Conservation (phyloP, 805 yeast genomes). For the Metschnikowia cubensis region DNA sequence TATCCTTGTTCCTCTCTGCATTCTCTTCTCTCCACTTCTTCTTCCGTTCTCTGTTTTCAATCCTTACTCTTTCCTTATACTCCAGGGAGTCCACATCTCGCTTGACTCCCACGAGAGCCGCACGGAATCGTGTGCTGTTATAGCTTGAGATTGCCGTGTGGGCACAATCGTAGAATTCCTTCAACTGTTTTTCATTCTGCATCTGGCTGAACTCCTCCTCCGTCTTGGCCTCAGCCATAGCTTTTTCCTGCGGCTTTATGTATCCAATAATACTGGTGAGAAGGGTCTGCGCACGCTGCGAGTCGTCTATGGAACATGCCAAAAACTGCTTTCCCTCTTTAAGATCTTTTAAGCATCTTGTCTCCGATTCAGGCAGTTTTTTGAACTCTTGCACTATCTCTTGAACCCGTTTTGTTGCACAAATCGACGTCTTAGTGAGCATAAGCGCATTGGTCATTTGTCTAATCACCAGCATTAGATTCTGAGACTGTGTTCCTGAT, state of each 20-base stretch:
- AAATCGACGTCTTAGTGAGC: constrained; percentile 13
- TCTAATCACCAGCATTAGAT: constrained; percentile 34
- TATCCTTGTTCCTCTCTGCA: constrained; percentile 76
- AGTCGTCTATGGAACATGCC: constrained; percentile 14
- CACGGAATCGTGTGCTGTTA: constrained; percentile 18
- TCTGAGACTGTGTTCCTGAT: constrained; percentile 18
- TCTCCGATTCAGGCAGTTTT: constrained; percentile 20
- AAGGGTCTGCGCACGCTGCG: constrained; percentile 19
- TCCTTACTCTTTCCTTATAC: constrained; percentile 53
- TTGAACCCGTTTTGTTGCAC: constrained; percentile 12
- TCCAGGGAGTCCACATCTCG: constrained; percentile 32
- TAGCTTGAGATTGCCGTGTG: constrained; percentile 24
- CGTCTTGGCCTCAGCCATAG: not conserved
- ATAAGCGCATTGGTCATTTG: constrained; percentile 36
- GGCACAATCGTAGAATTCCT: constrained; percentile 18
- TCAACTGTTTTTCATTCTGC: not conserved
- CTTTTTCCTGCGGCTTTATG: constrained; percentile 1
- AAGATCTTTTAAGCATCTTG: constrained; percentile 27
- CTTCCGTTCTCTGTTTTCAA: constrained; percentile 73
- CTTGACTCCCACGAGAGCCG: constrained; percentile 20
- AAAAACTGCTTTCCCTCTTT: constrained; percentile 31
- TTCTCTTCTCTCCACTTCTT: constrained; percentile 82
- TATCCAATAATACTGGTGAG: constrained; percentile 20
- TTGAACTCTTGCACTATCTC: constrained; percentile 12
- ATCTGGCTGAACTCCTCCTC: constrained; percentile 5